Conservation (phyloP, 1,139 yeast genomes). For the Hyphopichia wangnamkhiaoensis region DNA sequence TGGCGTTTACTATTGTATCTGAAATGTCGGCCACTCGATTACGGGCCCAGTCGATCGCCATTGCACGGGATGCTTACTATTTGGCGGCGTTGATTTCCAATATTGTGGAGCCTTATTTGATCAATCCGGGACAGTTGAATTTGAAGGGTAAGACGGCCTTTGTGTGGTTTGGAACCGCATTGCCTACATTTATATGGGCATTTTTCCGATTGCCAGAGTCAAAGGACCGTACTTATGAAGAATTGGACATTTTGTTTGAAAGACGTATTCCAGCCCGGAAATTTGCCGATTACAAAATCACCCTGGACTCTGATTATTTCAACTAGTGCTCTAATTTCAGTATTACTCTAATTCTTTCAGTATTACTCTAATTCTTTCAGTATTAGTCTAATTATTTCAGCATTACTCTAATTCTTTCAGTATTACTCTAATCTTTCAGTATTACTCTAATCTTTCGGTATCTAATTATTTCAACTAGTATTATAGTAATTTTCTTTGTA, state of each 20-base stretch:
- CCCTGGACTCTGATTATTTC: background rate
- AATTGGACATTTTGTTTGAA: conserved; percentile 25
- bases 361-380: too few relatives aligned
- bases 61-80: conserved; percentile 26
- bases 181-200: conserved; percentile 24
- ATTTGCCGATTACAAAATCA: conserved; percentile 11
- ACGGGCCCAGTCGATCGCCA: conserved; percentile 25
- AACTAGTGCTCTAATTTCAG: too few relatives aligned
- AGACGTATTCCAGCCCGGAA: conserved; percentile 20
- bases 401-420: too few relatives aligned
- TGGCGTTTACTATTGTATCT: conserved; percentile 23
- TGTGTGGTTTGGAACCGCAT: conserved; percentile 23
- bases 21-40: conserved; percentile 27
- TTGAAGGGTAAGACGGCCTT: conserved; percentile 28
- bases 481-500: too few relatives aligned
- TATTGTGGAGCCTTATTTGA: conserved; percentile 26
- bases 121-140: conserved; percentile 24
- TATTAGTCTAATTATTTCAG: too few relatives aligned
- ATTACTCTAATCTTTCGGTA: too few relatives aligned
- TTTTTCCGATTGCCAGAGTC: conserved; percentile 26
- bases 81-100: conserved; percentile 19
- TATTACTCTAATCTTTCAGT: too few relatives aligned
- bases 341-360: too few relatives aligned
- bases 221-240: conserved; percentile 24
- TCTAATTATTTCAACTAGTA: too few relatives aligned